phyloP scores from a whole-genome alignment of 1,284 basidiomycete genomes.

The Clitocybe nebularis region DNA sequence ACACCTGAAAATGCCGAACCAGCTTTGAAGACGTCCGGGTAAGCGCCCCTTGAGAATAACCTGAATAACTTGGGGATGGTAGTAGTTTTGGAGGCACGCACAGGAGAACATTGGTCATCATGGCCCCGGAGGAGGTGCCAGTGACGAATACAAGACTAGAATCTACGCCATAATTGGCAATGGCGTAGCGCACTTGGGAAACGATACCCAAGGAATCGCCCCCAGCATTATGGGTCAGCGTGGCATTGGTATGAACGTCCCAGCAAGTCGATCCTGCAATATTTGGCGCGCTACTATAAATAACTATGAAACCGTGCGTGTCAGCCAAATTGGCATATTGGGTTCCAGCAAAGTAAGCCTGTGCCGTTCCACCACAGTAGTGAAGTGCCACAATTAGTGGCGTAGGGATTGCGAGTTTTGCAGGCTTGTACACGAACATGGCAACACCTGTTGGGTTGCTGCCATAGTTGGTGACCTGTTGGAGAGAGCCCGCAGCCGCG shows the following conservation, averaged over 20 bases:
- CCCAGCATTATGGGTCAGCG: slow-evolving; percentile 49
- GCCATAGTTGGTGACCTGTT: slow-evolving; percentile 38
- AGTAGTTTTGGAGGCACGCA: too few relatives aligned
- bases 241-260: slow-evolving; percentile 48
- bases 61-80: too few relatives aligned
- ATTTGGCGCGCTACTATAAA: slow-evolving; percentile 43
- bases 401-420: slow-evolving; percentile 34
- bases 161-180: slow-evolving; percentile 44
- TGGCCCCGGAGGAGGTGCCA: slow-evolving; percentile 53
- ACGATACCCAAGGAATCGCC: slow-evolving; percentile 52
- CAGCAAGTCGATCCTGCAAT: slow-evolving; percentile 50
- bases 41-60: slow-evolving; percentile 47
- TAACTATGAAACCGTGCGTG: slow-evolving; percentile 43
- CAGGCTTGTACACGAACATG: slow-evolving; percentile 47
- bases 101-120: slow-evolving; percentile 65
- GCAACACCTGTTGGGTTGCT: slow-evolving; percentile 47
- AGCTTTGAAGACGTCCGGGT: slow-evolving; percentile 50
- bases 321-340: slow-evolving; percentile 44
- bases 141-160: slow-evolving; percentile 41
- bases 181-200: slow-evolving; percentile 43
- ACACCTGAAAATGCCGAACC: slow-evolving; percentile 50
- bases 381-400: slow-evolving; percentile 51
- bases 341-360: slow-evolving; percentile 47
- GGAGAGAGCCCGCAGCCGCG: slow-evolving; percentile 23
- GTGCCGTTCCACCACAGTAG: slow-evolving; percentile 47